Evolutionary conservation across 495 filamentous ascomycete species (phyloP).

Genomic region (Penicillium soppii): DNA sequence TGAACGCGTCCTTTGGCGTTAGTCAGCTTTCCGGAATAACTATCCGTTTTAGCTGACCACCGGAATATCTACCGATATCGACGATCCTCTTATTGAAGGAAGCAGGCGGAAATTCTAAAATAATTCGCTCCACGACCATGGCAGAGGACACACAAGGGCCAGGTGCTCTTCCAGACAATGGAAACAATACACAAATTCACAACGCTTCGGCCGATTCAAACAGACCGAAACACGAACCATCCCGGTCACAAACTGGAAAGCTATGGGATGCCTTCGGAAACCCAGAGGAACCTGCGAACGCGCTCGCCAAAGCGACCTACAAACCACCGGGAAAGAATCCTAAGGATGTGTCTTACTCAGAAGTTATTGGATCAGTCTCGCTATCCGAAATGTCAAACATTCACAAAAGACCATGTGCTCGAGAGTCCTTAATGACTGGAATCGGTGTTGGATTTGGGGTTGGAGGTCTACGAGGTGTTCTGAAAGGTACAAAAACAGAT

Average conservation of each 20-base stretch:
- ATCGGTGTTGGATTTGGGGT: slow-evolving; percentile 74
- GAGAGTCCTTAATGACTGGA: slow-evolving; percentile 77
- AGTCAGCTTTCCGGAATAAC: slow-evolving; percentile 33
- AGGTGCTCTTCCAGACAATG: slow-evolving; percentile 11
- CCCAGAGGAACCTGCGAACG: slow-evolving; percentile 51
- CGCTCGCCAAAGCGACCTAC: slow-evolving; percentile 39
- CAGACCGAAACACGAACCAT: slow-evolving; percentile 40
- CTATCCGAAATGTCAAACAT: slow-evolving; percentile 69
- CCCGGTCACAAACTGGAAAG: slow-evolving; percentile 50
- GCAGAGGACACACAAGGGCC: slow-evolving; percentile 53
- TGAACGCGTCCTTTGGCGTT: slow-evolving; percentile 26
- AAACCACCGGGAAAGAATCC: slow-evolving; percentile 49
- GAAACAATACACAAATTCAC: slow-evolving; percentile 18
- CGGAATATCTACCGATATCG: slow-evolving; percentile 24
- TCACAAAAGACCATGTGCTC: slow-evolving; percentile 78
- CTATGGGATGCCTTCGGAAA: slow-evolving; percentile 52
- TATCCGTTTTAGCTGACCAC: slow-evolving; percentile 11
- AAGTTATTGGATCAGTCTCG: slow-evolving; percentile 66
- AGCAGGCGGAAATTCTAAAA: neutral
- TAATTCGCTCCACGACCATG: slow-evolving; percentile 38
- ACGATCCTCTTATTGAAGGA: slow-evolving; percentile 4
- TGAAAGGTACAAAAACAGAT: slow-evolving; percentile 60
- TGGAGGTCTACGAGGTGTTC: slow-evolving; percentile 67
- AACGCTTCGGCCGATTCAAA: slow-evolving; percentile 22
- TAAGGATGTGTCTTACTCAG: slow-evolving; percentile 52